These are phyloP conservation scores for Selenicereus undatus DNA, from an alignment of 148 eudicot species.

Conservation along the genomic window DNA sequence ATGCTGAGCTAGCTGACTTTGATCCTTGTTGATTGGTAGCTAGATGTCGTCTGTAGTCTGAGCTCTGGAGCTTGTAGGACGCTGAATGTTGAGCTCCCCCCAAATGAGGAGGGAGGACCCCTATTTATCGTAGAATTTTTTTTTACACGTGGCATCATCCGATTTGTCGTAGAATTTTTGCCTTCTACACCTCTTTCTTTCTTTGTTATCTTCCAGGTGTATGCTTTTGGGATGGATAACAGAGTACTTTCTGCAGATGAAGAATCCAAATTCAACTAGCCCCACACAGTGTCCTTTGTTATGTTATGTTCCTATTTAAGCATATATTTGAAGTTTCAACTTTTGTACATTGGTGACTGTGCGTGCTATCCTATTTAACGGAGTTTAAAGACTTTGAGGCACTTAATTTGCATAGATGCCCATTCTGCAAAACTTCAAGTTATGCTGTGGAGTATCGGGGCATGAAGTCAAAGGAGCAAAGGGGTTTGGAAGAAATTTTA, in stretches of 20 bases:
- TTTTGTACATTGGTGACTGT: neutral
- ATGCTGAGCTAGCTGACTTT: too few species aligned
- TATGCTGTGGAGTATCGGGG: slow-evolving; percentile 99
- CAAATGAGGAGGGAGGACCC: too few species aligned
- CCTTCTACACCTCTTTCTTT: slow-evolving; percentile 16
- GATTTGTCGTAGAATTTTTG: too few species aligned
- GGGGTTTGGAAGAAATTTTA: slow-evolving; percentile 90
- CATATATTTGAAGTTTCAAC: neutral
- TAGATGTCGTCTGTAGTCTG: too few species aligned
- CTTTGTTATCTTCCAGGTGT: neutral
- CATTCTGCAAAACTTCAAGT: slow-evolving; percentile 85
- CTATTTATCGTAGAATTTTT: too few species aligned
- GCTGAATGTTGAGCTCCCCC: too few species aligned
- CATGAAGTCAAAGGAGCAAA: slow-evolving; percentile 85
- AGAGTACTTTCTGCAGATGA: slow-evolving; percentile 99
- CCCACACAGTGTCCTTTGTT: slow-evolving; percentile 93
- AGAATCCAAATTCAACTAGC: slow-evolving; percentile 88
- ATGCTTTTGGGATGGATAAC: slow-evolving; percentile 1
- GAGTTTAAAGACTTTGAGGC: neutral
- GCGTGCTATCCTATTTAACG: slow-evolving; percentile 1
- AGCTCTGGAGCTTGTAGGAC: too few species aligned
- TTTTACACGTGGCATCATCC: too few species aligned
- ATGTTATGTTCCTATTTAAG: neutral
- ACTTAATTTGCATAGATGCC: slow-evolving; percentile 78
- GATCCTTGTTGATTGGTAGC: too few species aligned